phyloP scores from a whole-genome alignment of 306 rosid species.

The Glycine soja region DNA sequence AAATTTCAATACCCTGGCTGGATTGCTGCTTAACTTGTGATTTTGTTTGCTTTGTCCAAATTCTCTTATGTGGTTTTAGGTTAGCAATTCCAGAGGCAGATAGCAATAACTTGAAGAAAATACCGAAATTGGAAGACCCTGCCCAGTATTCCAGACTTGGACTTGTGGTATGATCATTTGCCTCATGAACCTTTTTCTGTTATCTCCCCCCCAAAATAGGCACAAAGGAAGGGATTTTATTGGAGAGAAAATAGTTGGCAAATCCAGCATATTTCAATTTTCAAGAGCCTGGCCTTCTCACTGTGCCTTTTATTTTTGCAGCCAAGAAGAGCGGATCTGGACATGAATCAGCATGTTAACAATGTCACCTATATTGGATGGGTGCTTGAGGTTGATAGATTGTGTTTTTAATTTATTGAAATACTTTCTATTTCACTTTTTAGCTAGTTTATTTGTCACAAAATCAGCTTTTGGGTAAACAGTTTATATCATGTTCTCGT shows the following conservation, averaged over 20 bases:
- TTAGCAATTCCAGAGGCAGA: conserved; percentile 84
- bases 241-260: conserved; percentile 1
- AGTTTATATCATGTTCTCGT: background rate
- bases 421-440: conserved; percentile 1
- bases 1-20: conserved; percentile 25
- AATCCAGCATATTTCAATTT: conserved; percentile 27
- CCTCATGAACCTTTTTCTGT: conserved; percentile 26
- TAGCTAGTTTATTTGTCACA: background rate
- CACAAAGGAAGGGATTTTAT: conserved; percentile 1
- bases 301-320: conserved; percentile 53
- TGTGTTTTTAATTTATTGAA: conserved; percentile 27
- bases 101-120: conserved; percentile 72
- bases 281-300: conserved; percentile 46
- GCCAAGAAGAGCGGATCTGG: conserved; percentile 96
- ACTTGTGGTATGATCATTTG: conserved; percentile 72
- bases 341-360: conserved; percentile 97
- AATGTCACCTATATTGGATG: conserved; percentile 93
- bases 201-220: background rate
- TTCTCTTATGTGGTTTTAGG: conserved; percentile 53
- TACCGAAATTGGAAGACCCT: conserved; percentile 86
- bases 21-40: conserved; percentile 7
- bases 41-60: background rate
- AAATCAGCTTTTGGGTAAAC: background rate
- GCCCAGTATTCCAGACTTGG: conserved; percentile 66
- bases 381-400: conserved; percentile 84